Base-by-base conservation (phyloP, 345 rosid species). In the Moricandia arvensis region DNA sequence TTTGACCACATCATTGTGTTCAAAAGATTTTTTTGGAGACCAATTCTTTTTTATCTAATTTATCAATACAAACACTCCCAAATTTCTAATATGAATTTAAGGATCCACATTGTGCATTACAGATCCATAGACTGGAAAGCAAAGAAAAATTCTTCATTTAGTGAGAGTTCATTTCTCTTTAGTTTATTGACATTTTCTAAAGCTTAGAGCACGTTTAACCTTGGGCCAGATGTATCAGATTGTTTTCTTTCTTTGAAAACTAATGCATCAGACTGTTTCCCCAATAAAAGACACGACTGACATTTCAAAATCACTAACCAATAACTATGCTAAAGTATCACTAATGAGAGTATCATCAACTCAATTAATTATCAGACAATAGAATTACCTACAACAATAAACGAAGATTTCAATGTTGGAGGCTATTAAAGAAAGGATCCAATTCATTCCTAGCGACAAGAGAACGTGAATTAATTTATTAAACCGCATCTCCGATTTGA, bases 361-460 rank as follows among this genome's bases (percentile, higher is more conserved):
- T 68, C 53, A 38, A 4, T 18, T 66, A 29, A 8, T 29, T 1
- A 67, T 16, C 5, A 67, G 17, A 69, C 68, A 53, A 27, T 61
- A 1, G 62, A 75, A 68, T 31, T 59, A n/a, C 35, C 47, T 27
- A 27, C 3, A 27, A 27, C 29, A 27, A 27, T 68, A 68, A 61
- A 51, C 24, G 49, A 75, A 35, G 1, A 68, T 21, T 60, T 33
- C 54, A 26, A 15, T 49, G 79, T 68, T 57, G 68, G 68, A 68
- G 30, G 54, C 57, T 49, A 21, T 47, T 34, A 49, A 60, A n/a
- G 21, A 35, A 45, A 75, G 57, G 57, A 68, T 51, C 57, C 26
- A 26, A 75, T 68, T 75, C 69, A 62, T 27, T 69, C 61, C 58
- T 61, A 7, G 16, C 17, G 79, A 75, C 74, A 75, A 61, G 63